Conservation (phyloP, 129 eudicot genomes). For the Calendula officinalis region DNA sequence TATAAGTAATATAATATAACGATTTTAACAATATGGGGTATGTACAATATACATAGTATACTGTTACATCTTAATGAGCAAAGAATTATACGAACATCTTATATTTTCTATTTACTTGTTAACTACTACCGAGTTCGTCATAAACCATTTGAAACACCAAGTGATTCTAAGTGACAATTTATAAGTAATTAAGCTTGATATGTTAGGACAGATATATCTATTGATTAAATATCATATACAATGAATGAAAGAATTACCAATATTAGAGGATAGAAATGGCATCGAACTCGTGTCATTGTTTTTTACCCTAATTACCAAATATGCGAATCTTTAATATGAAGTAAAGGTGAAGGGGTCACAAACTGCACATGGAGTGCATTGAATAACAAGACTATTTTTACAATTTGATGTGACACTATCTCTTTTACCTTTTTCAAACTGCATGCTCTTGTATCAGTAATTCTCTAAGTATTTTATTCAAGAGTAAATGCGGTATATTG, state of each 20-base stretch:
- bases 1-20: no score
- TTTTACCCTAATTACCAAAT: constrained; percentile 7
- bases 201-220: neutral
- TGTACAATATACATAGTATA: no score
- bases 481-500: no score
- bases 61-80: no score
- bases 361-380: constrained; percentile 33
- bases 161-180: no score
- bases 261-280: neutral
- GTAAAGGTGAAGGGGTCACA: constrained; percentile 11
- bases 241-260: neutral
- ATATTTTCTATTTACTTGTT: no score
- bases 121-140: no score
- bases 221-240: neutral
- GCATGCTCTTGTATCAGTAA: no score
- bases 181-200: neutral
- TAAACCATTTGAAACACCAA: no score
- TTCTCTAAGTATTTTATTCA: no score
- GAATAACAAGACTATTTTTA: constrained; percentile 9
- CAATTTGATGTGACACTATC: constrained; percentile 21
- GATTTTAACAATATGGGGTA: no score
- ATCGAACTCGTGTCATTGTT: constrained; percentile 4
- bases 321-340: constrained; percentile 16
- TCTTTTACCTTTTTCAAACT: neutral
- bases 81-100: no score